Evolutionary conservation across 306 rosid species (phyloP).

Genomic region (Acacia melanoxylon): DNA sequence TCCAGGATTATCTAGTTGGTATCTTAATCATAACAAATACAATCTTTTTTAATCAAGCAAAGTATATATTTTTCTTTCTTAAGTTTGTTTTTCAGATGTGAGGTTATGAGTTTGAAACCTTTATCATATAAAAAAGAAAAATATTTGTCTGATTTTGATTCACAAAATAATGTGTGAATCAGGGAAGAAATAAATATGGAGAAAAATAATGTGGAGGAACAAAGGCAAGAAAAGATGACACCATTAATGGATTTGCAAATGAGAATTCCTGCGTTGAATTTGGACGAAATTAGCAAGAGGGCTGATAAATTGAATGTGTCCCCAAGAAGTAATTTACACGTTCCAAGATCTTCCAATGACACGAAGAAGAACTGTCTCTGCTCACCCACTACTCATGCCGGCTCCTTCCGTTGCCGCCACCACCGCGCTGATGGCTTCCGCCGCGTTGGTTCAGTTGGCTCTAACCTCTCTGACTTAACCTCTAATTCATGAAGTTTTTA

Average conservation of each 20-base stretch:
- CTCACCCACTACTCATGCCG: conserved; percentile 83
- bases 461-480: conserved; percentile 51
- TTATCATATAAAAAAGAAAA: too few species aligned
- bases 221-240: conserved; percentile 28
- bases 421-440: conserved; percentile 42
- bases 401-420: conserved; percentile 78
- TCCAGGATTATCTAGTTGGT: not conserved
- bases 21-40: not conserved
- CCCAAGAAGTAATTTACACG: conserved; percentile 22
- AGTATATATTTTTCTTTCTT: too few species aligned
- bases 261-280: conserved; percentile 35
- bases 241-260: not conserved
- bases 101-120: too few species aligned
- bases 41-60: too few species aligned
- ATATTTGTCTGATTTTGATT: not conserved
- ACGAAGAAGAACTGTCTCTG: conserved; percentile 62
- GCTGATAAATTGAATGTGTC: conserved; percentile 42
- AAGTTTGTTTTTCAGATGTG: too few species aligned
- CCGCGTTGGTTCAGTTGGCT: conserved; percentile 56
- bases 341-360: conserved; percentile 31
- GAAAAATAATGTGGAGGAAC: conserved; percentile 25
- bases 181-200: conserved; percentile 42
- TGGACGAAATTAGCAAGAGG: conserved; percentile 41
- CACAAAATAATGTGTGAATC: not conserved
- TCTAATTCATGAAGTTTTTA: conserved; percentile 8